phyloP scores from a whole-genome alignment of 2,329 filamentous ascomycete species.

The Pestalotiopsis sp. region DNA sequence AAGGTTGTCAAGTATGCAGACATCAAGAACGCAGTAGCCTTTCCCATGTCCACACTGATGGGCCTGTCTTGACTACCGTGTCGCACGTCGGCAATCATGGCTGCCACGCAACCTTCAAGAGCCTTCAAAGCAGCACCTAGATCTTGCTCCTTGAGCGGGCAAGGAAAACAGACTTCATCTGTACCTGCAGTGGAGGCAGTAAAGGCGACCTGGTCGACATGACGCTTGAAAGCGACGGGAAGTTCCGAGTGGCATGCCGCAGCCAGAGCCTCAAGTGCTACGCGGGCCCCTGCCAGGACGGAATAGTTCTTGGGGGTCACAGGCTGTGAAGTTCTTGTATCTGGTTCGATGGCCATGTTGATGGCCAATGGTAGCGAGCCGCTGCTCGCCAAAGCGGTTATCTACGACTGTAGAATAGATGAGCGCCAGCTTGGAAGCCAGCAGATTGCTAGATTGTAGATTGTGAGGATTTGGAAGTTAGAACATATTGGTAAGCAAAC shows the following conservation, averaged over 20 bases:
- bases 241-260: conserved; percentile 30
- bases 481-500: background rate
- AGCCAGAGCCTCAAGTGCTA: conserved; percentile 30
- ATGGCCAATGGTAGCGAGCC: conserved; percentile 11
- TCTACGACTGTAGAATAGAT: conserved; percentile 12
- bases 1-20: conserved; percentile 60
- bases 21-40: conserved; percentile 57
- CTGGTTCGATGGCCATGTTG: conserved; percentile 20
- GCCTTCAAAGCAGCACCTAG: conserved; percentile 54
- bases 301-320: conserved; percentile 26
- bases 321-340: background rate
- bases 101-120: conserved; percentile 61
- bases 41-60: conserved; percentile 55
- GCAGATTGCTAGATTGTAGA: background rate
- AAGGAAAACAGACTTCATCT: conserved; percentile 39
- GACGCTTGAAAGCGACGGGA: conserved; percentile 31
- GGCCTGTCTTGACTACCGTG: conserved; percentile 43
- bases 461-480: background rate
- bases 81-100: conserved; percentile 59
- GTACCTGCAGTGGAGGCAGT: conserved; percentile 27
- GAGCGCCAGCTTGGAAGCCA: background rate
- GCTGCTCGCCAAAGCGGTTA: conserved; percentile 13
- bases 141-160: conserved; percentile 44
- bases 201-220: conserved; percentile 33
- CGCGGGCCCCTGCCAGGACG: conserved; percentile 32